A percentile compares a stretch with the other conserved stretches of the same genome.
phyloP scores from a whole-genome alignment of 257 asterid genomes.

The Solanum piurae region DNA sequence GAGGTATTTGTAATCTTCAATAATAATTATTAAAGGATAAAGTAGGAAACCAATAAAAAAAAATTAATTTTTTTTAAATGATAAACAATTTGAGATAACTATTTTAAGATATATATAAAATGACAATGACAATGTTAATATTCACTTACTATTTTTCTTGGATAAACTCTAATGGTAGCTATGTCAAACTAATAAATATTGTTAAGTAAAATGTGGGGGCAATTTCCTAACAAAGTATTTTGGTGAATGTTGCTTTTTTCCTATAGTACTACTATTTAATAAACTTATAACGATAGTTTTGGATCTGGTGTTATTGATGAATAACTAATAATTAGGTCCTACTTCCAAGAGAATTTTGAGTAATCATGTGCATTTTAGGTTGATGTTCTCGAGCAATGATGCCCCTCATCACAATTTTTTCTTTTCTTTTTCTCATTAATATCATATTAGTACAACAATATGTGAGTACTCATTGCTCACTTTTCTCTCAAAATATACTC shows the following conservation, averaged over 20 bases:
- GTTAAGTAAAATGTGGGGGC: not conserved
- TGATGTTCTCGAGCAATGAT: not conserved
- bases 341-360: not conserved
- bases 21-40: not conserved
- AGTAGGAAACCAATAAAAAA: not conserved
- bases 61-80: no score
- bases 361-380: slow-evolving; percentile 6
- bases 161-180: not conserved
- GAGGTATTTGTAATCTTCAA: not conserved
- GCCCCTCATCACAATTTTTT: not conserved
- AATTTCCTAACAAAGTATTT: not conserved
- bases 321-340: not conserved
- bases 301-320: not conserved
- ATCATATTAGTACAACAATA: not conserved
- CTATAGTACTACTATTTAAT: not conserved
- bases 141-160: not conserved
- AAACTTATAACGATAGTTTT: not conserved
- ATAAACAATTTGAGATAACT: not conserved
- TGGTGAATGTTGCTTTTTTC: not conserved
- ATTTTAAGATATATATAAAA: not conserved
- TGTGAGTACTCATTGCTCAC: not conserved
- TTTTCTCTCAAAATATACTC: not conserved
- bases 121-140: not conserved
- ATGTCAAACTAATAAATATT: not conserved
- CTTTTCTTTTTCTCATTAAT: not conserved